These are phyloP conservation scores for Albizia julibrissin DNA, from an alignment of 306 rosid genomes.

Conservation along the genomic window DNA sequence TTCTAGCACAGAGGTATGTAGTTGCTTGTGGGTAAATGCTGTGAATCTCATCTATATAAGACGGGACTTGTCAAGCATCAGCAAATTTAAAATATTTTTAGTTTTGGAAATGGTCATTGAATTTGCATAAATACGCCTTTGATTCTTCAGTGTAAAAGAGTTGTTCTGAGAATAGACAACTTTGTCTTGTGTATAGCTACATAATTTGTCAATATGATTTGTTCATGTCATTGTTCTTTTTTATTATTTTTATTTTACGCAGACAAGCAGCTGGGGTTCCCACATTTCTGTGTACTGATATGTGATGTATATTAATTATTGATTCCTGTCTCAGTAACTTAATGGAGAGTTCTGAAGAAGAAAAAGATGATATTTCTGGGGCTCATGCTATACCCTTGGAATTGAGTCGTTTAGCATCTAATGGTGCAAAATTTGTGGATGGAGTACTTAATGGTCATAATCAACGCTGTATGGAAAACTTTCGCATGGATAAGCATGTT, in stretches of 20 bases:
- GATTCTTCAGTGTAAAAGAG: neutral
- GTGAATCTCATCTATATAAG: neutral
- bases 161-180: neutral
- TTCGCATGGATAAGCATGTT: slow-evolving; percentile 83
- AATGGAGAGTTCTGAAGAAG: slow-evolving; percentile 88
- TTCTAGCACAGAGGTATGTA: neutral
- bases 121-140: neutral
- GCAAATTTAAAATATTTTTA: neutral
- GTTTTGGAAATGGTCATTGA: neutral
- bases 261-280: slow-evolving; percentile 8
- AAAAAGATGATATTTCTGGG: slow-evolving; percentile 52
- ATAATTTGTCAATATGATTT: neutral
- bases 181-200: neutral
- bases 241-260: slow-evolving; percentile 12
- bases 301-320: slow-evolving; percentile 2
- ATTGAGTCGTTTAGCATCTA: slow-evolving; percentile 51
- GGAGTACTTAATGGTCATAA: slow-evolving; percentile 77
- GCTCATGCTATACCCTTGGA: slow-evolving; percentile 50
- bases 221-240: slow-evolving; percentile 5
- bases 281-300: slow-evolving; percentile 9
- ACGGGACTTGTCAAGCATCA: neutral
- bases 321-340: slow-evolving; percentile 27
- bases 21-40: neutral
- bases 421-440: slow-evolving; percentile 76
- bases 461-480: slow-evolving; percentile 69